Conservation (phyloP, 441 rosid genomes). For the Gossypium schwendimanii region DNA sequence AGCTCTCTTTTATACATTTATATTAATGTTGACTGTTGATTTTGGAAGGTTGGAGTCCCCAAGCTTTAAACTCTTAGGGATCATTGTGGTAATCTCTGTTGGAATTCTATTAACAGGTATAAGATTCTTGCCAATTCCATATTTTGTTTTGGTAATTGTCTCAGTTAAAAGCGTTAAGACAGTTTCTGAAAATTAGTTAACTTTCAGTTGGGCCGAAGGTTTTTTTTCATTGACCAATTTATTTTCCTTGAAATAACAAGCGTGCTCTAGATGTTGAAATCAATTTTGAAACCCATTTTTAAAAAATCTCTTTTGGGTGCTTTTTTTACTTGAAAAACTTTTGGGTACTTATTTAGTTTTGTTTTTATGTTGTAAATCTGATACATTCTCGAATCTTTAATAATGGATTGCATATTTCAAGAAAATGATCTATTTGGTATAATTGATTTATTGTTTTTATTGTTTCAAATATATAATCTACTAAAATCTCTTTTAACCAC, state of each 20-base stretch:
- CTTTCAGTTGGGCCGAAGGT: not conserved
- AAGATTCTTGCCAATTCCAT: slow-evolving; percentile 13
- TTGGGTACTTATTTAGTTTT: not conserved
- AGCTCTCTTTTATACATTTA: slow-evolving; percentile 15
- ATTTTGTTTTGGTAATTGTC: not conserved
- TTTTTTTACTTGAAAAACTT: not conserved
- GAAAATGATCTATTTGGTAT: not conserved
- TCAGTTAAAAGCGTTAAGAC: not conserved
- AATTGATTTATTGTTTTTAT: not conserved
- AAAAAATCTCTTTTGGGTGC: not conserved
- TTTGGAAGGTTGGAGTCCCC: slow-evolving; percentile 88
- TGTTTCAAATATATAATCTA: not conserved
- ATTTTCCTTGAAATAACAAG: not conserved
- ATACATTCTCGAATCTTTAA: not conserved
- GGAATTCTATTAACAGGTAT: slow-evolving; percentile 87
- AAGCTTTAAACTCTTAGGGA: slow-evolving; percentile 81
- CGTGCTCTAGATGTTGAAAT: not conserved
- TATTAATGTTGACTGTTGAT: slow-evolving; percentile 16
- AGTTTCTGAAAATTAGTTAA: not conserved
- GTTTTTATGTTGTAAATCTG: not conserved
- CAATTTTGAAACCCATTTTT: not conserved
- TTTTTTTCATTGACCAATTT: not conserved
- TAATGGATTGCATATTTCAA: not conserved
- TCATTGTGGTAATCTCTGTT: slow-evolving; percentile 67
- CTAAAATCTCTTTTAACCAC: not conserved